A percentile compares a stretch with the other conserved stretches of the same genome.
Evolutionary conservation across 2,329 filamentous ascomycete species (phyloP).

Genomic region (Aspergillus sp.): DNA sequence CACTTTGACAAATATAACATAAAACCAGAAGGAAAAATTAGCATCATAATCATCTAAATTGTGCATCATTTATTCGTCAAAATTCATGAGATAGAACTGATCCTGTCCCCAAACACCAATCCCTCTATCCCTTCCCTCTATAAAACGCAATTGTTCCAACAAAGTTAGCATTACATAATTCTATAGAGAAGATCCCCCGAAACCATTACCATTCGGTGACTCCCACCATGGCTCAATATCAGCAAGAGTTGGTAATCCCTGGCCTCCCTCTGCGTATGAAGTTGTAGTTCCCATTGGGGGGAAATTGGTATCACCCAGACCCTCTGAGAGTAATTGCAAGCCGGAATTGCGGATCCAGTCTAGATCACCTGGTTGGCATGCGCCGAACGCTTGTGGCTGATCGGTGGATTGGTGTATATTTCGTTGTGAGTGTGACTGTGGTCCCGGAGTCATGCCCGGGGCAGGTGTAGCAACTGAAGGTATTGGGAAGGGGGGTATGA

Average conservation of each 20-base stretch:
- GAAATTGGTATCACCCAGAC: conserved; percentile 11
- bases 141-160: not conserved
- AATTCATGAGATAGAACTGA: not conserved
- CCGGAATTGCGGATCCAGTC: conserved; percentile 27
- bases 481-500: too few relatives aligned
- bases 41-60: too few relatives aligned
- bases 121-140: not conserved
- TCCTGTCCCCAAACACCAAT: not conserved
- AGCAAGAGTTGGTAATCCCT: conserved; percentile 12
- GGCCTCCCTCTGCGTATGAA: conserved; percentile 6
- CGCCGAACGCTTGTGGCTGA: conserved; percentile 8
- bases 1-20: too few relatives aligned
- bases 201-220: conserved; percentile 11
- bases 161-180: not conserved
- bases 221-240: conserved; percentile 32
- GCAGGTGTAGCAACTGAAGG: not conserved
- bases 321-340: conserved; percentile 19
- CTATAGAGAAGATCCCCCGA: conserved; percentile 15
- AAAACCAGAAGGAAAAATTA: too few relatives aligned
- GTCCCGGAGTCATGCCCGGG: not conserved
- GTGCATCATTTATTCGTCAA: too few relatives aligned
- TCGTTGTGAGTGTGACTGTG: conserved; percentile 4
- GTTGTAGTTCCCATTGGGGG: conserved; percentile 10
- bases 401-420: conserved; percentile 3
- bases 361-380: conserved; percentile 16